Evolutionary conservation across 768 basidiomycete genomes (phyloP).

Genomic region (Daedaleopsis sinensis): DNA sequence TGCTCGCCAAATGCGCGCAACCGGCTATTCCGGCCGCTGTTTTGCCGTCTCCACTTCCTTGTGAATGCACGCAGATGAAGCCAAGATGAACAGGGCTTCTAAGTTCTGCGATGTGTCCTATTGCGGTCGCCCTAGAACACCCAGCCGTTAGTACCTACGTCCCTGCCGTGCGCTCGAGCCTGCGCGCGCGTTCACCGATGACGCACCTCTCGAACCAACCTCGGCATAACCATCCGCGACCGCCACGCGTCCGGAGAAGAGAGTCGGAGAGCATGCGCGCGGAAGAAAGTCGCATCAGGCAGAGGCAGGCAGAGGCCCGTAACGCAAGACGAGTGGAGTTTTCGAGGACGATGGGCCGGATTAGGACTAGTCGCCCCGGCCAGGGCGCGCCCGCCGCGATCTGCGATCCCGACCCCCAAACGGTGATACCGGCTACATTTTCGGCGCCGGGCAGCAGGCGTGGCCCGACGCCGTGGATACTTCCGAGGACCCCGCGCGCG

Average conservation of each 20-base stretch:
- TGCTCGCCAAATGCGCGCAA: neutral
- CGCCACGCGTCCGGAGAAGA: conserved; percentile 2
- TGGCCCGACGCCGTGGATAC: conserved; percentile 12
- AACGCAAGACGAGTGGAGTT: neutral
- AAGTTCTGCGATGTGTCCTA: conserved; percentile 5
- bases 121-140: neutral
- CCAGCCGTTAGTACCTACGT: neutral
- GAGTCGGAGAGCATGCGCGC: neutral
- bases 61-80: conserved; percentile 4
- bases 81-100: neutral
- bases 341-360: conserved; percentile 18
- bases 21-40: conserved; percentile 11
- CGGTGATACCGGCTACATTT: conserved; percentile 12
- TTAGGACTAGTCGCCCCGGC: conserved; percentile 6
- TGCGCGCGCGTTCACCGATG: neutral
- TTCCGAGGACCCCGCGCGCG: neutral
- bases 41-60: conserved; percentile 14
- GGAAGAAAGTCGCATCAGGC: neutral
- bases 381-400: conserved; percentile 8
- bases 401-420: conserved; percentile 2
- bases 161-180: neutral
- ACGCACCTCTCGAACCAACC: conserved; percentile 4
- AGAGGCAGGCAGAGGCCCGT: neutral
- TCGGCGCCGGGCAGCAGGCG: neutral
- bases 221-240: conserved; percentile 1